Evolutionary conservation across 2,329 filamentous ascomycete species (phyloP), one percentile per base, ranked within the genome.

Genomic region (Pseudodiploospora longispora): DNA sequence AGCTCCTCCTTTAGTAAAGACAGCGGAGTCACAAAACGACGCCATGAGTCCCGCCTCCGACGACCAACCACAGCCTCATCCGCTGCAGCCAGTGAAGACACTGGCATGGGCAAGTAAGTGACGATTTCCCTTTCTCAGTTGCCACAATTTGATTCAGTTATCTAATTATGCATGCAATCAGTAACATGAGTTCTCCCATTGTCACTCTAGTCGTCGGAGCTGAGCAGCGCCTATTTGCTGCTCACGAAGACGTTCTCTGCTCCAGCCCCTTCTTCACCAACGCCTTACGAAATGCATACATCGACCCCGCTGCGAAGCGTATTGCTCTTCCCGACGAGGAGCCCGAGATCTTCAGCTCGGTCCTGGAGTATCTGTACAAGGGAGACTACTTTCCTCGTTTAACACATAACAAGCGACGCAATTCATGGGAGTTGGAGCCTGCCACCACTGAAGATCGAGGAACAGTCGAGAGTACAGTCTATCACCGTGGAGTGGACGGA

Each of bases 301-400:
- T 60, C 52, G 63, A 66, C 40, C 50, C 56, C 27, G 44, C 57
- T 4, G 56, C 59, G 59, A 89, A 87, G 67, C 82, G 83, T 43
- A 84, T 95, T 60, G 76, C 83, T 41, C 78, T 95, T 2, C 84
- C 87, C 2, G 81, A 91, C 48, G 90, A 95, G 64, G 83, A 90
- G 55, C 88, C 90, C 19, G 88, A 95, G 62, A 83, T 95, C 57
- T 90, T 96, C 65, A 94, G 87, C 6, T 89, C 85, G 5, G 76
- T 96, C 8, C 80, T 96, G 45, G 90, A 96, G 61, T 95, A 85
- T 55, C 80, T 96, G 45, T 94, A 94, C 76, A 94, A 94, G 67
- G 89, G 89, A 51, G 90, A 95, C 65, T 95, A 95, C 69, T 90
- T 83, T 55, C 89, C 90, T 3, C 83, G 85, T 12, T 74, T 95